Conservation (phyloP, 1,284 basidiomycete species). For the Heterobasidion occidentale region DNA sequence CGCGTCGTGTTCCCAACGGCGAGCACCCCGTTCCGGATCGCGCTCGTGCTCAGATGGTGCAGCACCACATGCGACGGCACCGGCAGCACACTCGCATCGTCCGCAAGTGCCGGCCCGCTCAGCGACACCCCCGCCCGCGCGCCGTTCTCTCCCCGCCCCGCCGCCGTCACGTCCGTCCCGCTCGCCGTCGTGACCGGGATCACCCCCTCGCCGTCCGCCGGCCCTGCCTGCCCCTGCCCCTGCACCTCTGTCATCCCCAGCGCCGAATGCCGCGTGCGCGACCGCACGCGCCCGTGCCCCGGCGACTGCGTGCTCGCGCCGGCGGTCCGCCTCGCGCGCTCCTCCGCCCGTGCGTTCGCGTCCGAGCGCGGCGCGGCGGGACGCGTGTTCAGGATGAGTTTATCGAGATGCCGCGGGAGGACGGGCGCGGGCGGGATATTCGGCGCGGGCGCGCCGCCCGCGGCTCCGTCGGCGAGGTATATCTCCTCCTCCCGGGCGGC, state of each 20-base stretch:
- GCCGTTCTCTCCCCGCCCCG: conserved; percentile 2
- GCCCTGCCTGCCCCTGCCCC: conserved; percentile 10
- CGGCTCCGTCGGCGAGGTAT: conserved; percentile 37
- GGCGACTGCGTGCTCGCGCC: background rate
- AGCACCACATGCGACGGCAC: conserved; percentile 94
- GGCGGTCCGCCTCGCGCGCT: conserved; percentile 5
- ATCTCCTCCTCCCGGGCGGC: conserved; percentile 83
- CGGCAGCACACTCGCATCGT: conserved; percentile 90
- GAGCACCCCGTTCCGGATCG: conserved; percentile 90
- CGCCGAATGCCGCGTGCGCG: background rate
- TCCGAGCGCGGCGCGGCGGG: conserved; percentile 16
- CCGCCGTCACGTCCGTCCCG: conserved; percentile 28
- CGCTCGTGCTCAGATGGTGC: conserved; percentile 93
- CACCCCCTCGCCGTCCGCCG: background rate
- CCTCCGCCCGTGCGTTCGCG: conserved; percentile 9
- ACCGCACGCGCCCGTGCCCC: background rate
- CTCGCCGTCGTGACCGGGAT: conserved; percentile 35
- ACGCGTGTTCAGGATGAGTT: conserved; percentile 80
- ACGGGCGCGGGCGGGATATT: conserved; percentile 80
- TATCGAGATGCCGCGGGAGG: conserved; percentile 88
- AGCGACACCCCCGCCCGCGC: conserved; percentile 14
- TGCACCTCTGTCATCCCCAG: conserved; percentile 17
- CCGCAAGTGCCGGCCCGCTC: conserved; percentile 48
- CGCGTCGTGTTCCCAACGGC: conserved; percentile 92
- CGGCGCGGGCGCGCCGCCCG: conserved; percentile 46